These are phyloP conservation scores for Raddia distichophylla DNA, from an alignment of 176 grass and related monocot genomes.

Conservation along the genomic window DNA sequence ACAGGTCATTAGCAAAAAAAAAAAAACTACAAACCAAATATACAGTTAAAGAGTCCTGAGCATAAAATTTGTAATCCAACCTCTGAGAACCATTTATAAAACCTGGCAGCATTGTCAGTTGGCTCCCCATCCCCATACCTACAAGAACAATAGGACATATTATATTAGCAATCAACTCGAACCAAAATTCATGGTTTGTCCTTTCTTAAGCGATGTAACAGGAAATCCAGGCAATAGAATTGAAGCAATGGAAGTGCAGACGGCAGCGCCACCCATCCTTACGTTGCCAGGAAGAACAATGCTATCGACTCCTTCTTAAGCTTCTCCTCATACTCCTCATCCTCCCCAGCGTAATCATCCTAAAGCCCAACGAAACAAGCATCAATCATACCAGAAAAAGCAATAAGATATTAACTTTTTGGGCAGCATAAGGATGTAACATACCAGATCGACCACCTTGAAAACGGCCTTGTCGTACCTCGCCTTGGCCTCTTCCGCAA, in stretches of 20 bases:
- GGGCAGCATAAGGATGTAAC: background rate
- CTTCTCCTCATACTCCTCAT: slow-evolving; percentile 81
- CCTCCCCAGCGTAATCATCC: slow-evolving; percentile 81
- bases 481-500: slow-evolving; percentile 82
- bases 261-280: slow-evolving; percentile 13
- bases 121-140: slow-evolving; percentile 95
- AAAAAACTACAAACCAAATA: background rate
- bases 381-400: background rate
- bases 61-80: background rate
- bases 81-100: slow-evolving; percentile 92
- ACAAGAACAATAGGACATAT: slow-evolving; percentile 4
- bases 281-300: slow-evolving; percentile 94
- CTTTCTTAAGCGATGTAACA: background rate
- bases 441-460: slow-evolving; percentile 92
- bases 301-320: slow-evolving; percentile 85
- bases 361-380: slow-evolving; percentile 30
- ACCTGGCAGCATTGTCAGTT: slow-evolving; percentile 79
- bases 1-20: background rate
- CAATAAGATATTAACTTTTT: background rate
- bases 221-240: background rate
- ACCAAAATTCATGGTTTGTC: background rate
- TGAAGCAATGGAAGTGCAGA: background rate
- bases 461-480: slow-evolving; percentile 81
- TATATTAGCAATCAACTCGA: background rate
- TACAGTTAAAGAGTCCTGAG: background rate